Base-by-base conservation (phyloP, 352 stramenopile genomes). In the Globisporangium cederbergense region DNA sequence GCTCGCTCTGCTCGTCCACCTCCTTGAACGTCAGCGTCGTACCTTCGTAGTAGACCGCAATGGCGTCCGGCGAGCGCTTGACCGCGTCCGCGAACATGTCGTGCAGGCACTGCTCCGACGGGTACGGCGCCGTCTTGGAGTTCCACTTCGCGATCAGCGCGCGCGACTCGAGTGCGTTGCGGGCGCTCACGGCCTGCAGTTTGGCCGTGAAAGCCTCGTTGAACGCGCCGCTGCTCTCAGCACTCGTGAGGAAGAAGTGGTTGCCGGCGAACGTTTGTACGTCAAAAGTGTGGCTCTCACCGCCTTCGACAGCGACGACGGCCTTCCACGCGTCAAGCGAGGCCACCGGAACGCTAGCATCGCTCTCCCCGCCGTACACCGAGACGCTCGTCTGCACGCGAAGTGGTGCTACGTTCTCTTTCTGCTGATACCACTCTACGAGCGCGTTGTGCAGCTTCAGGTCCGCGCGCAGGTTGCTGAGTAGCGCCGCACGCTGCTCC, bases 71-170 rank as follows among this genome's bases (percentile, higher is more conserved):
- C 34, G 84, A 80, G 11, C 78, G 74, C 58, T 73, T 74, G 8
- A 86, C 89, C 7, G 81, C 83, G 40, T 90, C 83, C 2, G 66
- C 65, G 30, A 97, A 97, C 67, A 93, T 73, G 45, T 93, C 80
- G 58, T 97, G 89, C 58, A 97, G 73, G 62, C 86, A 95, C 49
- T 83, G 79, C 28, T 84, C 76, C 4, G 78, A 71, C 0, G 88
- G 86, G 67, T 95, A 96, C 20, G 78, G 8, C 3, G 67, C 76
- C 9, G 58, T 70, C 55, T 76, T 80, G 32, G 71, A 62, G 67
- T 92, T 92, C 62, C 81, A 75, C 22, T 71, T 34, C 14, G 80
- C 59, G 34, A 90, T 85, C 38, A 79, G 52, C 7, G 78, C 65
- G 7, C 60, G 71, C 20, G 81, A 87, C 45, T 89, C 81, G 50